Evolutionary conservation across 1,284 basidiomycete genomes (phyloP).

Genomic region (Porogramme epimiltina): DNA sequence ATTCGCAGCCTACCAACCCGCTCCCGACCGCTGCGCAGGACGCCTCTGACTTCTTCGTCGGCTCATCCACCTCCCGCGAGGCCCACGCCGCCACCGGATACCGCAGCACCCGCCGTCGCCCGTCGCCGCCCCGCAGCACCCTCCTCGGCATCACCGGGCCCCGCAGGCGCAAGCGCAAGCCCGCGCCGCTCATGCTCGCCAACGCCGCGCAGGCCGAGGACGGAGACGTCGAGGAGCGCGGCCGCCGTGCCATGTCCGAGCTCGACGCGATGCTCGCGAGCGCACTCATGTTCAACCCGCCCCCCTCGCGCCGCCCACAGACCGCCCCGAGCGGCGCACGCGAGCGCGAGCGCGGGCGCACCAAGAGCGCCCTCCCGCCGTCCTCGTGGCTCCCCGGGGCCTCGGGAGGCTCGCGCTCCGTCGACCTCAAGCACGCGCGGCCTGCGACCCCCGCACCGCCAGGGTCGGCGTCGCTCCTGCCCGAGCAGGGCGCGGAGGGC

Average conservation of each 20-base stretch:
- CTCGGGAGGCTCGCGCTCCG: neutral
- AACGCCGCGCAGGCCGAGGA: constrained; percentile 13
- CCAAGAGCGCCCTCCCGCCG: neutral
- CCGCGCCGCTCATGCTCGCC: constrained; percentile 20
- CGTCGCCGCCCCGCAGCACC: neutral
- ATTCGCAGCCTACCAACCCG: neutral
- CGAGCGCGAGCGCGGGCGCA: neutral
- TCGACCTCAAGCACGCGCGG: neutral
- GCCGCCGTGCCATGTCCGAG: no score
- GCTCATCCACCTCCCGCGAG: constrained; percentile 23
- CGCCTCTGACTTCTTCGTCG: constrained; percentile 27
- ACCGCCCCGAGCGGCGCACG: constrained; percentile 6
- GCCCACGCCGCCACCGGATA: constrained; percentile 20
- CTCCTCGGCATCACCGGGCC: neutral
- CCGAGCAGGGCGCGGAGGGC: neutral
- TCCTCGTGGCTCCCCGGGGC: neutral
- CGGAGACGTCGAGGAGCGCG: neutral
- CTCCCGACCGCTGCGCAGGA: constrained; percentile 10
- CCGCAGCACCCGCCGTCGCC: constrained; percentile 8
- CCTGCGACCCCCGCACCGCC: neutral
- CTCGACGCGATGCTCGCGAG: constrained; percentile 4
- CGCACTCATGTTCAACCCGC: constrained; percentile 3
- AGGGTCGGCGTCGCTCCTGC: neutral
- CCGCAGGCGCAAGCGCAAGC: constrained; percentile 16
- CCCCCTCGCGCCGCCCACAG: constrained; percentile 6